Evolutionary conservation across 148 eudicot species (phyloP).

Genomic region (Arbutus unedo): DNA sequence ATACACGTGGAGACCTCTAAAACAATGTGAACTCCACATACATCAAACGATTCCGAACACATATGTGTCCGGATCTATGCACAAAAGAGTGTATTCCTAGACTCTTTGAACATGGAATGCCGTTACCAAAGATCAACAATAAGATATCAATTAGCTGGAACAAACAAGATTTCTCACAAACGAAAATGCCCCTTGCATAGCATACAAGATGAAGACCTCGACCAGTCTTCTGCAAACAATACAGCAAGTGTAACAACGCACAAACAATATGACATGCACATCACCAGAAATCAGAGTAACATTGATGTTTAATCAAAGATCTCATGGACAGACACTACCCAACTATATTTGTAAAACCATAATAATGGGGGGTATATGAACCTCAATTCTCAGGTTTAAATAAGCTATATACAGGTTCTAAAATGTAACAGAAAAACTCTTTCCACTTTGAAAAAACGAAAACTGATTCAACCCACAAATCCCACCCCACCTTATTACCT

Average conservation of each 20-base stretch:
- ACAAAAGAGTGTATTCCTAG: too few relatives aligned
- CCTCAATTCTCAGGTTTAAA: slow-evolving; percentile 14
- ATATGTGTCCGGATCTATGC: too few relatives aligned
- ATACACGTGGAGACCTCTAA: too few relatives aligned
- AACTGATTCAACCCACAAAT: background rate
- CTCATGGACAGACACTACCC: background rate
- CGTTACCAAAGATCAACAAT: background rate
- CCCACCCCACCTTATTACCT: slow-evolving; percentile 3
- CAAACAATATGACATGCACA: background rate
- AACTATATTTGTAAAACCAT: background rate
- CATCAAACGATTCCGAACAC: too few relatives aligned
- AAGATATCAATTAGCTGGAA: background rate
- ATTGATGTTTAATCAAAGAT: background rate
- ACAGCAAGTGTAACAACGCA: background rate
- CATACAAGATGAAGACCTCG: background rate
- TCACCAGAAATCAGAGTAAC: background rate
- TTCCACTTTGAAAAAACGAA: background rate
- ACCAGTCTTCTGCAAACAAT: background rate
- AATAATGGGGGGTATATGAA: background rate
- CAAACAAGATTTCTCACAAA: background rate
- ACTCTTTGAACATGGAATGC: background rate
- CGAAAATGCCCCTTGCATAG: background rate
- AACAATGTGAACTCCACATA: too few relatives aligned
- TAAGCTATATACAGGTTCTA: slow-evolving; percentile 19
- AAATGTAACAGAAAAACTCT: background rate